Percentiles rank a stretch among this genome's conserved stretches.
phyloP scores from a whole-genome alignment of 108 stramenopile species.

The Pseudonitzschia multiseries region DNA sequence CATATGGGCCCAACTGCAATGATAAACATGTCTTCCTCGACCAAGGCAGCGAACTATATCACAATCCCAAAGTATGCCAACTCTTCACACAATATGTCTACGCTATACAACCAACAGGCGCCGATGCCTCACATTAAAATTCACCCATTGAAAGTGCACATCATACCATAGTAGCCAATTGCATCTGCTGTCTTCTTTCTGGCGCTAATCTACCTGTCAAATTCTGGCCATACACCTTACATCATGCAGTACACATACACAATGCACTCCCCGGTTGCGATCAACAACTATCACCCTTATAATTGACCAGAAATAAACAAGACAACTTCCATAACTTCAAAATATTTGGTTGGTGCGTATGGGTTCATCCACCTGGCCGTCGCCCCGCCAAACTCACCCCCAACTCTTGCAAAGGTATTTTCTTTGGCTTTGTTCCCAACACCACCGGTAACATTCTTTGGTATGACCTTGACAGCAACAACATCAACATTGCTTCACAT shows the following conservation, averaged over 20 bases:
- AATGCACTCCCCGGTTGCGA: constrained; percentile 9
- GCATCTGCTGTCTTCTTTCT: too few species aligned
- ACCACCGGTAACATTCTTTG: too few species aligned
- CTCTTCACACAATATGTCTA: constrained; percentile 14
- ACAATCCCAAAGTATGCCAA: constrained; percentile 14
- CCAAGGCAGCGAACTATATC: constrained; percentile 33
- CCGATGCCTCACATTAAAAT: constrained; percentile 17
- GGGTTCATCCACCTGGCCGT: background rate
- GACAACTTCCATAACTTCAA: too few species aligned
- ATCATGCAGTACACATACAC: constrained; percentile 5
- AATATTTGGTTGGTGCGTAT: background rate
- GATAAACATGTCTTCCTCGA: constrained; percentile 30
- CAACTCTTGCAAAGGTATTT: too few species aligned
- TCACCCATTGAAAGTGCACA: constrained; percentile 16
- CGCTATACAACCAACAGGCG: constrained; percentile 24
- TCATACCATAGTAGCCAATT: background rate
- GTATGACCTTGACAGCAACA: too few species aligned
- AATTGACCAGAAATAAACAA: background rate
- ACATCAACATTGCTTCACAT: constrained; percentile 31
- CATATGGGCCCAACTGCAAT: background rate
- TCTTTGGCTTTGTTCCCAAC: too few species aligned
- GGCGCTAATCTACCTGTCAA: background rate
- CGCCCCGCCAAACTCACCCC: constrained; percentile 21
- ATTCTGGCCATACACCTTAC: too few species aligned
- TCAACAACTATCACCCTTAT: background rate